Base-by-base conservation (phyloP, 169 alveolate species). In the Cryptosporidium xiaoi region DNA sequence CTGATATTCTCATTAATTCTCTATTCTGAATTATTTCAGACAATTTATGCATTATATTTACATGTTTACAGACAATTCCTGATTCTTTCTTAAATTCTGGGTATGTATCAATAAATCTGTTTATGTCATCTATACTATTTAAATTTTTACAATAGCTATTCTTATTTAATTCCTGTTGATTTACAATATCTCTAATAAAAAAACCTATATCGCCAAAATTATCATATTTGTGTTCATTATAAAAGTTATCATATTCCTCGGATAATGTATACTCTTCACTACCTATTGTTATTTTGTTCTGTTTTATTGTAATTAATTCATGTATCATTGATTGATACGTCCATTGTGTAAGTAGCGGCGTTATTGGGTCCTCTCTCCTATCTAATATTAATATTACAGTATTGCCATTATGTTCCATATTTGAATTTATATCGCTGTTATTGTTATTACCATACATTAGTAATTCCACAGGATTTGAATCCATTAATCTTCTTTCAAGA, bases 241-340 rank as follows among this genome's bases (percentile, higher is more conserved):
- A 97, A 90, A 97, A 97, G 60, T 93, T 94, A 91, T 97, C 98
- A 65, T 94, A 95, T n/a, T 93, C 93, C 50, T 93, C 92, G 27
- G 96, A 90, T 83, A 96, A 68, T 5, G 93, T 96, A 58, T 93
- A 89, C 83, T 95, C 96, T 15, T 90, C 87, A 65, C 71, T 87
- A 53, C 91, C 90, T 51, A 95, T 69, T 56, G 92, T 94, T 44
- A 95, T 95, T 91, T 95, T 96, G 87, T 96, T 96, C 64, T 95
- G 93, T 20, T 95, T 90, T 20, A 96, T 94, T 5, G 96, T 97
- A 16, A 97, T 71, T 34, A 96, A 71, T 90, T 97, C 99, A 90
- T 97, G 99, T n/a, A 97, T 92, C 99, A 97, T 97, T 13, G 99
- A 98, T 90, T 96, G 96, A 90, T 97, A 97, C 1, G 99, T 97